phyloP scores from a whole-genome alignment of 2,329 filamentous ascomycete species.

The Chrysoporthe cubensis region DNA sequence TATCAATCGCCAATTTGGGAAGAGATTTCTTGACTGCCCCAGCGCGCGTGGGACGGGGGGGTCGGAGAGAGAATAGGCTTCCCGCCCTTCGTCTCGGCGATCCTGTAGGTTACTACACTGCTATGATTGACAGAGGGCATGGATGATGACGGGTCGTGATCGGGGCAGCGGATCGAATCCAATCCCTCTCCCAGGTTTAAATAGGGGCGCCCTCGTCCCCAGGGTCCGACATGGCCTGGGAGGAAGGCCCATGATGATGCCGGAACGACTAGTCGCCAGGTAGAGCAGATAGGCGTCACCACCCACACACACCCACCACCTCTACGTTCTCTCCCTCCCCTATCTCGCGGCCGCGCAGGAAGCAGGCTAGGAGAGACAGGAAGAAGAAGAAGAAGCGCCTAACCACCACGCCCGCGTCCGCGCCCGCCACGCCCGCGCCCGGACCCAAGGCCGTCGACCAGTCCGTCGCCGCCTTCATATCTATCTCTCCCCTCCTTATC shows the following conservation, averaged over 20 bases:
- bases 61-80: not conserved
- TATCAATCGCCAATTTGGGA: constrained; percentile 25
- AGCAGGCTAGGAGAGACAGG: not conserved
- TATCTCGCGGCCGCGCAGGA: not conserved
- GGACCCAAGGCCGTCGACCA: constrained; percentile 9
- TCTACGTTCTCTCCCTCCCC: not conserved
- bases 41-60: not conserved
- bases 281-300: not conserved
- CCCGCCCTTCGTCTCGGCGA: not conserved
- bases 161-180: constrained; percentile 21
- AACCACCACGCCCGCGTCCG: not conserved
- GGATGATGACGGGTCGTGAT: constrained; percentile 21
- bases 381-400: not conserved
- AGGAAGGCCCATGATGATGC: not conserved
- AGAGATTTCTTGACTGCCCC: constrained; percentile 7
- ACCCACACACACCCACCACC: not conserved
- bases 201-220: not conserved
- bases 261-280: not conserved
- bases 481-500: constrained; percentile 21
- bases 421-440: not conserved
- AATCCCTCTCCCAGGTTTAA: not conserved
- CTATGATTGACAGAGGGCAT: not conserved
- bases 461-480: constrained; percentile 25
- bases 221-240: not conserved
- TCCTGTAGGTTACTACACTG: too few species aligned